These are phyloP conservation scores for Tylopilus felleus DNA, from an alignment of 768 basidiomycete genomes.

Conservation along the genomic window DNA sequence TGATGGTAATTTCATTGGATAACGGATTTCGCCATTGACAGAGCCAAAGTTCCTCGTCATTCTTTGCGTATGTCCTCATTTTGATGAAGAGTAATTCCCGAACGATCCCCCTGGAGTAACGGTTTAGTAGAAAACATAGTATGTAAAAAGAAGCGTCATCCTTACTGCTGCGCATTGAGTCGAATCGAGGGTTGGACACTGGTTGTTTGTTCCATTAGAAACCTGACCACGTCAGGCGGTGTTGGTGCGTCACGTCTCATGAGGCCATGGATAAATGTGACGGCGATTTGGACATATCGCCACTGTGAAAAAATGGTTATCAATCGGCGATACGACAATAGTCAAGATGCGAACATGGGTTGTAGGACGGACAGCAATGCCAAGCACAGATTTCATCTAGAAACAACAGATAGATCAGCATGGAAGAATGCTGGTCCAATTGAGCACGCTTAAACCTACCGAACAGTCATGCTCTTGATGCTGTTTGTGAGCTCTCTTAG, in stretches of 20 bases:
- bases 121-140: background rate
- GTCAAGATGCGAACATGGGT: constrained; percentile 60
- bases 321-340: background rate
- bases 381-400: constrained; percentile 59
- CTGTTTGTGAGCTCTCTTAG: constrained; percentile 42
- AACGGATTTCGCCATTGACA: constrained; percentile 70
- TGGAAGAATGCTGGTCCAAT: background rate
- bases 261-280: constrained; percentile 56
- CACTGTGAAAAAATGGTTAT: constrained; percentile 47
- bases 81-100: constrained; percentile 69
- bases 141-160: background rate
- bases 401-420: constrained; percentile 1
- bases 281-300: constrained; percentile 76
- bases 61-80: constrained; percentile 67
- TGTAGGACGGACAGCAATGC: constrained; percentile 54
- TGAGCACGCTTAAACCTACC: constrained; percentile 33
- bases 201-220: constrained; percentile 63
- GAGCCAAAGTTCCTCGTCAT: constrained; percentile 65
- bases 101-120: constrained; percentile 52
- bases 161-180: constrained; percentile 59
- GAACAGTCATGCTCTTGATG: constrained; percentile 46
- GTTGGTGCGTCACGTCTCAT: constrained; percentile 60
- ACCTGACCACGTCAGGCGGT: constrained; percentile 50
- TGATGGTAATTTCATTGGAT: constrained; percentile 41
- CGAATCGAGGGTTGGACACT: constrained; percentile 73